Evolutionary conservation across 306 rosid species (phyloP).

Genomic region (Medicago ruthenica): DNA sequence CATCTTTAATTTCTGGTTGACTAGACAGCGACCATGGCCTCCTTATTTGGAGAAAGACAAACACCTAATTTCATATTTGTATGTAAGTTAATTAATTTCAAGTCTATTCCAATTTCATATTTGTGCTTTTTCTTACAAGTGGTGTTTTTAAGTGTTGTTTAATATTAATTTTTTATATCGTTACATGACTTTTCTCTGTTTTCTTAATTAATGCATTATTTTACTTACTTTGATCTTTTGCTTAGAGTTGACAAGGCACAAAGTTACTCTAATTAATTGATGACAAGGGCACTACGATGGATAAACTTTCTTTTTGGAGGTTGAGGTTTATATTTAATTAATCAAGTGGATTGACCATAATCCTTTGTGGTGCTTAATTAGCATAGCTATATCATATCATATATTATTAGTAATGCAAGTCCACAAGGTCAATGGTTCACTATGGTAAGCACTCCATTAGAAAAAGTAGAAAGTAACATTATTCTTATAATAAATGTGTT

Average conservation of each 20-base stretch:
- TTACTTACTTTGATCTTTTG: background rate
- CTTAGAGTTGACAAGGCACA: conserved; percentile 10
- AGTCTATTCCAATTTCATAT: conserved; percentile 4
- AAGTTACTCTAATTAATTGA: background rate
- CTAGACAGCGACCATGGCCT: conserved; percentile 37
- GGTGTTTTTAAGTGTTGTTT: background rate
- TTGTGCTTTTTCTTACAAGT: background rate
- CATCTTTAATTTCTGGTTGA: conserved; percentile 20
- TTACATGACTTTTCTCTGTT: background rate
- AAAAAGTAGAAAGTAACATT: conserved; percentile 9
- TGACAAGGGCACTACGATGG: background rate
- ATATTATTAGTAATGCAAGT: background rate
- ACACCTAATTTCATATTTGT: background rate
- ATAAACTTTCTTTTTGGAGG: conserved; percentile 13
- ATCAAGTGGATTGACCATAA: conserved; percentile 34
- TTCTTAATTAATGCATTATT: background rate
- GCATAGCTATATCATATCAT: background rate
- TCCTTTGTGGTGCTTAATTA: conserved; percentile 5
- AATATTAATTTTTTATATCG: background rate
- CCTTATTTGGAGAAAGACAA: conserved; percentile 32
- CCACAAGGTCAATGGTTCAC: conserved; percentile 14
- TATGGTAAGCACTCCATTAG: conserved; percentile 8
- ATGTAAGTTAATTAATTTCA: background rate
- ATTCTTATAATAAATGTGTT: too few species aligned
- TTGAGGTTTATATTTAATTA: background rate